Base-by-base conservation (phyloP, 2,329 filamentous ascomycete species). In the Bipolaris victoriae region DNA sequence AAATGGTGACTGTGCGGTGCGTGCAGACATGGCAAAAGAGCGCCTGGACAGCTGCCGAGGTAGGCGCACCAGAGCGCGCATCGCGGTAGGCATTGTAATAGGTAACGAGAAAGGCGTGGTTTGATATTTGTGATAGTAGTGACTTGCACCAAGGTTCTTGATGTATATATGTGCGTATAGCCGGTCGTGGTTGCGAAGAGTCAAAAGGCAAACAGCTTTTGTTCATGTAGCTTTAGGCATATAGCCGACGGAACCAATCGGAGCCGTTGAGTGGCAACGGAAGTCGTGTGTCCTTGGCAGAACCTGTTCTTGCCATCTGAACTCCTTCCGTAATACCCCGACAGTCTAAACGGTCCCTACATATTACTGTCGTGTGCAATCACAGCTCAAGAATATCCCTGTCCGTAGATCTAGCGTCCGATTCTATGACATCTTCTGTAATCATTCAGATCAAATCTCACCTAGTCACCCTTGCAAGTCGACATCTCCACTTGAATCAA, bases 11-110 rank as follows among this genome's bases (percentile, higher is more conserved):
- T 56, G 36, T 0, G 63, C 62, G 36, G 48, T 3, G 58, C 47
- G 63, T 3, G 57, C 29, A 7, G 58, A 56, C 7, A 52, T 65
- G 63, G 45, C 65, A 50, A 70, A 60, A 22, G 57, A 41, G 60
- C 61, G 56, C 40, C 61, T 65, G 46, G 67, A 70, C 57, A 74
- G 66, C 33, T 59, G 67, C 49, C 71, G 68, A 15, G 69, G 71
- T 26, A 72, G 61, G 29, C 58, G 63, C 22, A 51, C 26, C 22
- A 66, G 7, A 33, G 58, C 55, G 52, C 59, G 67, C 65, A 70
- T 70, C 33, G 58, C 61, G 41, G 46, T 18, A 37, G 48, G 39
- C 39, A 57, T 49, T 31, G 5, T 36, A 26, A 43, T 18, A 36
- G 41, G 15, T 29, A n/a, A 2, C 15, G 39, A 41, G 10, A 15